phyloP scores from a whole-genome alignment of 163 green algal genomes.

The Volvox carteri region DNA sequence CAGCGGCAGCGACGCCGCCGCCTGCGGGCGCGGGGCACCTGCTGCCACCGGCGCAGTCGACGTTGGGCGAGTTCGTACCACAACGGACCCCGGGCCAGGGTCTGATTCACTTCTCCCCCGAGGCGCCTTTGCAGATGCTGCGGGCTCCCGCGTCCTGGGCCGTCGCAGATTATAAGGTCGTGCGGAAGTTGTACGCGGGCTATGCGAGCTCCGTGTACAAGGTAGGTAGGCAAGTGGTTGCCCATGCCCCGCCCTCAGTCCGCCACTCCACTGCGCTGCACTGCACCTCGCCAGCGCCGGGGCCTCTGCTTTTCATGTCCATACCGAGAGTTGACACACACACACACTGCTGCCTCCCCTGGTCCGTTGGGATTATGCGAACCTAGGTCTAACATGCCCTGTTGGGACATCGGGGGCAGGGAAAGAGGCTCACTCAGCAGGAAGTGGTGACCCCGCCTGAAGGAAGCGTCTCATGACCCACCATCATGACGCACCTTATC shows the following conservation, averaged over 20 bases:
- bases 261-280: no score
- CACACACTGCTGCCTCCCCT: no score
- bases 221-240: neutral
- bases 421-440: neutral
- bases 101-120: constrained; percentile 8
- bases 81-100: constrained; percentile 8
- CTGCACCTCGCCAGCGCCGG: no score
- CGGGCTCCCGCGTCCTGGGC: neutral
- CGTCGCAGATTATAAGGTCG: constrained; percentile 31
- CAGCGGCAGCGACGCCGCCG: neutral
- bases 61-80: neutral
- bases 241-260: no score
- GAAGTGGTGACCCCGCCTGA: neutral
- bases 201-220: constrained; percentile 42
- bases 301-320: neutral
- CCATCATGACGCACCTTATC: neutral
- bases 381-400: neutral
- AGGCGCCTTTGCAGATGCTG: constrained; percentile 8
- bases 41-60: neutral
- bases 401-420: neutral
- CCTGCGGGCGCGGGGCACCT: neutral
- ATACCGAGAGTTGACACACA: neutral
- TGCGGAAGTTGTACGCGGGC: constrained; percentile 48
- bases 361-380: neutral
- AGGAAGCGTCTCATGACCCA: neutral